Conservation (phyloP, 2,329 filamentous ascomycete genomes). For the Penicillium sp. region DNA sequence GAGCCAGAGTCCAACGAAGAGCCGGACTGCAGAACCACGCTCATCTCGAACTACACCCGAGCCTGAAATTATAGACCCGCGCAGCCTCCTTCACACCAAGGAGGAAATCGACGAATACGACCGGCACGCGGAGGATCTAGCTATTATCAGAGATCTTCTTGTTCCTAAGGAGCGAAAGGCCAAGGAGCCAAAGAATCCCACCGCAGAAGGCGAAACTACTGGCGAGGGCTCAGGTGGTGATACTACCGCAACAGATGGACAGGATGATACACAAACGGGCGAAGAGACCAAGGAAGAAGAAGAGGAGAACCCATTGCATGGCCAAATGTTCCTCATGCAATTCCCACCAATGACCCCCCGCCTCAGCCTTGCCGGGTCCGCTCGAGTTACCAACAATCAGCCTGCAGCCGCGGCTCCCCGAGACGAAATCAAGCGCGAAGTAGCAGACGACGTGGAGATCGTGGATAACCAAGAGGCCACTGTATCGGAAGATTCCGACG, state of each 20-base stretch:
- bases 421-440: constrained; percentile 30
- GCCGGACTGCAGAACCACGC: constrained; percentile 19
- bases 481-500: constrained; percentile 23
- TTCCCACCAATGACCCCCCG: constrained; percentile 61
- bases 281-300: constrained; percentile 22
- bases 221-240: constrained; percentile 15
- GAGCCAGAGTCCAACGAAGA: constrained; percentile 12
- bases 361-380: constrained; percentile 42
- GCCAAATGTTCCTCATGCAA: constrained; percentile 61
- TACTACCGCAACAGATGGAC: constrained; percentile 12
- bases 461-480: constrained; percentile 19
- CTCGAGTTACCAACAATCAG: constrained; percentile 1
- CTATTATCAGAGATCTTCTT: constrained; percentile 40
- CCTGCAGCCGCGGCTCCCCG: constrained; percentile 7
- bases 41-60: constrained; percentile 23
- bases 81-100: constrained; percentile 39
- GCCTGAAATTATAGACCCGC: constrained; percentile 16
- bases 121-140: constrained; percentile 39
- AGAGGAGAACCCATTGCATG: constrained; percentile 41
- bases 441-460: constrained; percentile 30
- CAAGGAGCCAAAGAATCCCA: constrained; percentile 24
- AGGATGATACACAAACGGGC: constrained; percentile 14
- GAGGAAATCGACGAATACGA: constrained; percentile 45
- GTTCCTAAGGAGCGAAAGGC: constrained; percentile 25
- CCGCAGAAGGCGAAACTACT: constrained; percentile 4